Conservation (phyloP, 169 alveolate species). For the Condylostoma magnum region DNA sequence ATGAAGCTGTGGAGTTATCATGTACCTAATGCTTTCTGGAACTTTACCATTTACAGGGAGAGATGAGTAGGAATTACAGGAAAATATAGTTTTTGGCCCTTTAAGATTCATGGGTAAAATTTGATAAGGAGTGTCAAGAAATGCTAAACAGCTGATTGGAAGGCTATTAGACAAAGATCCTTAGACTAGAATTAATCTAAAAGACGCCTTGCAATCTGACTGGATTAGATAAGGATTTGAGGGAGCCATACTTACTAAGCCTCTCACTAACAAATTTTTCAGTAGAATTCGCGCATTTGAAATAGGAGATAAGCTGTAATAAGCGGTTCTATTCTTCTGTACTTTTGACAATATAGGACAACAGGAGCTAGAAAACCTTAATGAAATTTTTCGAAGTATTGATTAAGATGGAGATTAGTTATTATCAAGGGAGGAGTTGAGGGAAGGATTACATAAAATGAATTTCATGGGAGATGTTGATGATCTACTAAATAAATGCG, state of each 20-base stretch:
- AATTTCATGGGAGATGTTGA: too few relatives aligned
- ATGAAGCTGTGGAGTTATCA: conserved; percentile 33
- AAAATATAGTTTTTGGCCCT: conserved; percentile 31
- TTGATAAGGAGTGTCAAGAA: neutral
- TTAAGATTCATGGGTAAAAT: neutral
- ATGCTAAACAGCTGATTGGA: conserved; percentile 18
- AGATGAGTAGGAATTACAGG: neutral
- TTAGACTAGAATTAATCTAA: conserved; percentile 44
- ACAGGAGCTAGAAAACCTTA: neutral
- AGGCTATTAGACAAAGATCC: conserved; percentile 37
- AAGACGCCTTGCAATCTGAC: conserved; percentile 53
- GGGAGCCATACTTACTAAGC: neutral
- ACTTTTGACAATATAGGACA: neutral
- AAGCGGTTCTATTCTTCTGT: neutral
- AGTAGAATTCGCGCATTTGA: neutral
- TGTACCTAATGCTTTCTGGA: conserved; percentile 30
- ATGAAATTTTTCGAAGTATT: neutral
- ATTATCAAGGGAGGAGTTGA: too few relatives aligned
- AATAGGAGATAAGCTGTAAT: neutral
- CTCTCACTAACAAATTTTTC: neutral
- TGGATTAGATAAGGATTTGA: conserved; percentile 35
- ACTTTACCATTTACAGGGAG: conserved; percentile 27
- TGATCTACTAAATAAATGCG: too few relatives aligned
- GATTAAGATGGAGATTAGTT: conserved; percentile 22
- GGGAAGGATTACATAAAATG: too few relatives aligned